Base-by-base conservation (phyloP, 257 asterid species). In the Linaria vulgaris region DNA sequence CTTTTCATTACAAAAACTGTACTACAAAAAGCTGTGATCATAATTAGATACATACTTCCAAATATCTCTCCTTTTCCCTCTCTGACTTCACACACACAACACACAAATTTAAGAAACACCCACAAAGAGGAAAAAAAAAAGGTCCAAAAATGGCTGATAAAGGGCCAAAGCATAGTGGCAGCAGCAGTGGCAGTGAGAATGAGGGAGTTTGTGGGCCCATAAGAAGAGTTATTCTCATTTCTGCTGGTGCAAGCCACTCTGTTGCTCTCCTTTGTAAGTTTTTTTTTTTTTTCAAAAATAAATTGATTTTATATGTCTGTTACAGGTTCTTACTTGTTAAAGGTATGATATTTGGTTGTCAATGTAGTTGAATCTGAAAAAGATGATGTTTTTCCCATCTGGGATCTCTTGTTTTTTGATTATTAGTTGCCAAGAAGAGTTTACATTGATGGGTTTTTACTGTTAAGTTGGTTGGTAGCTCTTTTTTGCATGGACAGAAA, bases 181-280 rank as follows among this genome's bases (percentile, higher is more conserved):
- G 76, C 47, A 74, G 74, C 47, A 66, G 76, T 55, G 54, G 74
- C 64, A 43, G 80, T 47, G 72, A 62, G 15, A 43, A 78, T 21
- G 81, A 66, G 51, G 83, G 72, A 10, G 84, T 62, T 6, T 67
- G 80, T 34, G 78, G 78, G 4, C 83, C 90, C 20, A 56, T 80
- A 59, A 90, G 86, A 16, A 73, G 79, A 69, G 95, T 91, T 61
- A 71, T 91, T 37, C 64, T 83, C 68, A 80, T 91, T 30, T 88
- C 98, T 16, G 96, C 98, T 53, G 98, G 98, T n/a, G 98, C 98
- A 23, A 91, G 96, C 64, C 98, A 91, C 68, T 86, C 98, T 41
- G 87, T 88, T 63, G 96, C 96, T 66, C 95, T 88, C 69, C 95
- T 91, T 52, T 83, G 98, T 91, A 73, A 85, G 95, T 74, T 65